These are phyloP conservation scores for Fusarium irregulare DNA, from an alignment of 2,329 filamentous ascomycete genomes.

Conservation along the genomic window DNA sequence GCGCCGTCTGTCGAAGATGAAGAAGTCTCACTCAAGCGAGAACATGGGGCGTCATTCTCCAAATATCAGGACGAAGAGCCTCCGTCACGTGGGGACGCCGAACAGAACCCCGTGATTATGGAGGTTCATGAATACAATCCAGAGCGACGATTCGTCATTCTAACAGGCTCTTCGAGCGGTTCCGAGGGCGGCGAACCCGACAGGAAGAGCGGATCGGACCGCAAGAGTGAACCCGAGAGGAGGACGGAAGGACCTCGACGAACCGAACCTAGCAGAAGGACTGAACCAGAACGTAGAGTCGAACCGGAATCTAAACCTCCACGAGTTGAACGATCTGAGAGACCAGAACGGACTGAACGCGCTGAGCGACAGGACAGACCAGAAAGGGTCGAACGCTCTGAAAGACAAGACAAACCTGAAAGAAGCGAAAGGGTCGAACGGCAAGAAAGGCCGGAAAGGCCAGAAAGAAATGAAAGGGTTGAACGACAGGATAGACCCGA, in stretches of 20 bases:
- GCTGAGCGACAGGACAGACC: background rate
- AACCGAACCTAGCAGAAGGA: constrained; percentile 9
- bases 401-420: constrained; percentile 12
- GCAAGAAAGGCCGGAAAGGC: background rate
- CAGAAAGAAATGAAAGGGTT: background rate
- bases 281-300: constrained; percentile 9
- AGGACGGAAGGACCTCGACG: constrained; percentile 5
- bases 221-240: constrained; percentile 13
- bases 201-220: constrained; percentile 36
- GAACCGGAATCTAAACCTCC: constrained; percentile 15
- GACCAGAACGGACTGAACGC: background rate
- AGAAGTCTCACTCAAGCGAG: constrained; percentile 68
- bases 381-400: background rate
- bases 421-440: constrained; percentile 26
- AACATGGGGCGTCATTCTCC: constrained; percentile 58
- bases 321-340: constrained; percentile 25
- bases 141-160: constrained; percentile 74
- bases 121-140: constrained; percentile 70
- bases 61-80: constrained; percentile 63
- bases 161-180: constrained; percentile 52
- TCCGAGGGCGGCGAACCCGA: constrained; percentile 44
- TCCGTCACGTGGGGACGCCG: constrained; percentile 70
- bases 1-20: constrained; percentile 78
- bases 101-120: constrained; percentile 75
- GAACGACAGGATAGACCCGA: background rate